These are phyloP conservation scores for Rhynchospora tenuis DNA, from an alignment of 176 grass and related monocot species.

Conservation along the genomic window DNA sequence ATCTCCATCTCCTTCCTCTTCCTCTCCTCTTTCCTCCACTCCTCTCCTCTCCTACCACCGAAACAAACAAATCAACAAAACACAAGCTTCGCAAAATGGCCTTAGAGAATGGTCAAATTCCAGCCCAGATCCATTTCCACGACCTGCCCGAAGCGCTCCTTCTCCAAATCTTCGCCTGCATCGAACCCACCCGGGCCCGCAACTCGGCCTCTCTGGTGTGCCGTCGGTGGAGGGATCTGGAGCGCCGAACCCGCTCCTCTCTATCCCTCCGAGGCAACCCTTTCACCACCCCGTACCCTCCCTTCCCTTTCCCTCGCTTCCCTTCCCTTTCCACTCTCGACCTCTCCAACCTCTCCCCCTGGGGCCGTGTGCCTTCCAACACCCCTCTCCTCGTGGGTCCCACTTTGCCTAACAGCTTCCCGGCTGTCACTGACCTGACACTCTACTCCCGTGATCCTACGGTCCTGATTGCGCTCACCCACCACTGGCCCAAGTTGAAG, in stretches of 20 bases:
- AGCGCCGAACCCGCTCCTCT: slow-evolving; percentile 52
- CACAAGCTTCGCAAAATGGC: not conserved
- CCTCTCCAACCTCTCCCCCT: slow-evolving; percentile 76
- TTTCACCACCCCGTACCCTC: slow-evolving; percentile 17
- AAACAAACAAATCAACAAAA: not conserved
- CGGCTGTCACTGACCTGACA: slow-evolving; percentile 41
- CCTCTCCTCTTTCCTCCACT: no score
- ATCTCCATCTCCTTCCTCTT: not conserved
- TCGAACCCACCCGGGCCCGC: slow-evolving; percentile 44
- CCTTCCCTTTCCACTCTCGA: slow-evolving; percentile 62
- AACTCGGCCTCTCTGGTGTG: slow-evolving; percentile 55
- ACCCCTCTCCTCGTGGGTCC: not conserved
- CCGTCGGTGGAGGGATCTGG: slow-evolving; percentile 35
- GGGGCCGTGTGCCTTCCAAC: slow-evolving; percentile 62
- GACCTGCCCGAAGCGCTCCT: slow-evolving; percentile 84
- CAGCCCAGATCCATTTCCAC: slow-evolving; percentile 26
- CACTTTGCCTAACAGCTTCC: slow-evolving; percentile 50
- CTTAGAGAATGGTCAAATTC: not conserved
- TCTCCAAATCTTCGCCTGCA: slow-evolving; percentile 43
- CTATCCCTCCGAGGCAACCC: slow-evolving; percentile 77
- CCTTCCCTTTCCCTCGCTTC: slow-evolving; percentile 51
- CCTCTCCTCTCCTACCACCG: slow-evolving; percentile 19
- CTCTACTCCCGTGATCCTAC: slow-evolving; percentile 90
- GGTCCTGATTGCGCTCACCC: slow-evolving; percentile 41
- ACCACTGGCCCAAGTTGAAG: slow-evolving; percentile 52